phyloP scores from a whole-genome alignment of 225 moss, liverwort and hornwort genomes.

The Thuidium tamariscinum region DNA sequence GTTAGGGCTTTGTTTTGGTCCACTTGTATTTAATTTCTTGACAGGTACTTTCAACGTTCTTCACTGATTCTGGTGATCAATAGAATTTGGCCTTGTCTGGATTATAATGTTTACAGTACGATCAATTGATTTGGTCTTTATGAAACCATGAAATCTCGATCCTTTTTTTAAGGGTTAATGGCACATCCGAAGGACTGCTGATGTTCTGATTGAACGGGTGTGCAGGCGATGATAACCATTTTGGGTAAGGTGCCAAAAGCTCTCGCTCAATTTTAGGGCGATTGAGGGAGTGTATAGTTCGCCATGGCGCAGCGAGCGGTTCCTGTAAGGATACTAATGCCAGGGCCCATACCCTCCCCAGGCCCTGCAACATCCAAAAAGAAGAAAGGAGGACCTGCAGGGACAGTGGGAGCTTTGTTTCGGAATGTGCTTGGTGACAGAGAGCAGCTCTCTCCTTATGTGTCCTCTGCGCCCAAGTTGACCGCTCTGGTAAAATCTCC shows the following conservation, averaged over 20 bases:
- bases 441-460: constrained; percentile 10
- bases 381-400: constrained; percentile 28
- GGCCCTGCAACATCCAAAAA: constrained; percentile 4
- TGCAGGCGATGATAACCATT: not conserved
- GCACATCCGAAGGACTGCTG: not conserved
- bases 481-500: constrained; percentile 54
- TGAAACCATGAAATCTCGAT: not conserved
- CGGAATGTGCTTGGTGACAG: constrained; percentile 35
- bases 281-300: not conserved
- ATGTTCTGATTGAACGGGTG: not conserved
- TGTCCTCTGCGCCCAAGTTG: constrained; percentile 20
- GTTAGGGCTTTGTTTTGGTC: not conserved
- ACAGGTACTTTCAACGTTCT: not conserved
- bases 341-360: constrained; percentile 6
- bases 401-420: constrained; percentile 39
- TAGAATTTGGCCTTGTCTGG: not conserved
- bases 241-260: not conserved
- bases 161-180: not conserved
- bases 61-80: not conserved
- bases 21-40: not conserved
- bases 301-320: constrained; percentile 63
- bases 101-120: not conserved
- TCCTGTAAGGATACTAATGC: constrained; percentile 41
- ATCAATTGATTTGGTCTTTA: not conserved
- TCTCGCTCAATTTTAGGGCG: not conserved